Percentiles rank a stretch among this genome's conserved stretches.
Evolutionary conservation across 441 rosid genomes (phyloP).

Genomic region (Melastoma candidum): DNA sequence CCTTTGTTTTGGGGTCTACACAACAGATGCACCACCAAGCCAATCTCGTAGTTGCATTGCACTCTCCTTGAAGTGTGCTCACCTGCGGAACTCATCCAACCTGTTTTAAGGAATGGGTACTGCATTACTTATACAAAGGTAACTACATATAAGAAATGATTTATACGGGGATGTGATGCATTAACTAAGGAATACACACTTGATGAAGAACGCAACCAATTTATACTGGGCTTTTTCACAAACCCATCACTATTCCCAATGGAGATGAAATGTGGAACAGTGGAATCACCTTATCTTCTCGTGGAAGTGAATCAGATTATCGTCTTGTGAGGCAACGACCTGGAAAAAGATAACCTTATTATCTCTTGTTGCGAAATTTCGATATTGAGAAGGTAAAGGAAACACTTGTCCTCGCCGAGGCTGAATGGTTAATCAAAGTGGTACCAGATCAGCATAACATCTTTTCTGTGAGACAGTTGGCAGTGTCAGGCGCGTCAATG

Average conservation of each 20-base stretch:
- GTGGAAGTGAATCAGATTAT: constrained; percentile 69
- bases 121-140: constrained; percentile 3
- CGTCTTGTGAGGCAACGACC: constrained; percentile 92
- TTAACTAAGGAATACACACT: neutral
- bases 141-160: neutral
- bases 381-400: neutral
- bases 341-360: constrained; percentile 24
- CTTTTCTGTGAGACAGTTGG: constrained; percentile 47
- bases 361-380: constrained; percentile 5
- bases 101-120: constrained; percentile 43
- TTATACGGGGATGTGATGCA: constrained; percentile 7
- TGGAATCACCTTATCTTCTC: constrained; percentile 79
- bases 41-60: neutral
- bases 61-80: constrained; percentile 12
- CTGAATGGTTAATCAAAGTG: neutral
- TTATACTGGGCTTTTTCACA: constrained; percentile 12
- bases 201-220: neutral
- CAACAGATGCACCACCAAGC: neutral
- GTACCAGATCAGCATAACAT: constrained; percentile 92
- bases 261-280: constrained; percentile 10
- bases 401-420: constrained; percentile 8
- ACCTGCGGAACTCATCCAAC: constrained; percentile 93
- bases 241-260: constrained; percentile 8
- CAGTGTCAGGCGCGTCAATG: constrained; percentile 67
- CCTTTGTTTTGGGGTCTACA: no score